phyloP scores from a whole-genome alignment of 495 filamentous ascomycete species.

The Trichoderma parareesei region DNA sequence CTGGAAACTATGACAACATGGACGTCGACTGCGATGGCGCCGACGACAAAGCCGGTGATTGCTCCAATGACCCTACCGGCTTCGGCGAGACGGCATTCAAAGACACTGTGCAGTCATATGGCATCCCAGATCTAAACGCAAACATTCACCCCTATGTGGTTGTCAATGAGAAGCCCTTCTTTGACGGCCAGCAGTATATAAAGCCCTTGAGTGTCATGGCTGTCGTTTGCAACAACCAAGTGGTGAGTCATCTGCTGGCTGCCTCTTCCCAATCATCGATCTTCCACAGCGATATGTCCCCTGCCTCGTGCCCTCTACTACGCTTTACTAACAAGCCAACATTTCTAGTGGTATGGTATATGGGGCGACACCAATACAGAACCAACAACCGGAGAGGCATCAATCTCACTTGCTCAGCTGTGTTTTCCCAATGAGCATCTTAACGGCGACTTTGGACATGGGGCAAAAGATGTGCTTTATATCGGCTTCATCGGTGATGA shows the following conservation, averaged over 20 bases:
- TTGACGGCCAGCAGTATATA: constrained; percentile 43
- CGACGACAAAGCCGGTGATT: constrained; percentile 31
- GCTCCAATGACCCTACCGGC: constrained; percentile 19
- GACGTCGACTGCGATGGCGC: constrained; percentile 62
- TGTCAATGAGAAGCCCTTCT: constrained; percentile 45
- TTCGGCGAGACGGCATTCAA: constrained; percentile 25
- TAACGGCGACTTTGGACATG: constrained; percentile 43
- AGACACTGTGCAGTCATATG: constrained; percentile 48
- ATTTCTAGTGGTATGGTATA: constrained; percentile 38
- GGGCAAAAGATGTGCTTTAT: constrained; percentile 43
- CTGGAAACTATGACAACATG: constrained; percentile 36
- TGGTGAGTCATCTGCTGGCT: constrained; percentile 30
- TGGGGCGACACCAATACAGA: constrained; percentile 61
- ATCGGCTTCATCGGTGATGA: constrained; percentile 43
- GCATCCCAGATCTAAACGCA: constrained; percentile 50
- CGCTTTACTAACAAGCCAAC: no score
- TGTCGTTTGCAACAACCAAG: constrained; percentile 49
- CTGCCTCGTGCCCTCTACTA: neutral
- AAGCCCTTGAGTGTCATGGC: constrained; percentile 56
- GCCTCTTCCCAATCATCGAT: neutral
- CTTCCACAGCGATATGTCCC: constrained; percentile 24
- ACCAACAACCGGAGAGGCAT: constrained; percentile 48
- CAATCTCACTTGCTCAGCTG: constrained; percentile 47
- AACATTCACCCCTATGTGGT: constrained; percentile 59
- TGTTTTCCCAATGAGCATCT: constrained; percentile 41